phyloP scores from a whole-genome alignment of 2,329 filamentous ascomycete species.

The Byssoonygena ceratinophila region DNA sequence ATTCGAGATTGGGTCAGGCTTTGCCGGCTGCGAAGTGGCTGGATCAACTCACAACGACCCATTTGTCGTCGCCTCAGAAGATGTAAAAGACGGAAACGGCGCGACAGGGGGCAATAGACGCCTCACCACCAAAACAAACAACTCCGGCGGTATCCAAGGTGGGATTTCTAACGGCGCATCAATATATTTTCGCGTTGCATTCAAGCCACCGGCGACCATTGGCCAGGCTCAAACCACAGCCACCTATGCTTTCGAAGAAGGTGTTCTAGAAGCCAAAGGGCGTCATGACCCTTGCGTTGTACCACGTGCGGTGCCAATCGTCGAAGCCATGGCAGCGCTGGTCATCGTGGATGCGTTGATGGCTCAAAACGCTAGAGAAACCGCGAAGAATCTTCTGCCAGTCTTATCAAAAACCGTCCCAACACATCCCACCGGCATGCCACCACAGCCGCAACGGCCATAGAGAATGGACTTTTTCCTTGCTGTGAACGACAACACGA shows the following conservation, averaged over 20 bases:
- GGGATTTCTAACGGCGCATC: conserved; percentile 88
- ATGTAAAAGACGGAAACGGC: conserved; percentile 24
- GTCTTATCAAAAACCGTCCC: conserved; percentile 30
- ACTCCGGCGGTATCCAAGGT: conserved; percentile 88
- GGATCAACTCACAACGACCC: conserved; percentile 89
- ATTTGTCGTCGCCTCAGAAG: conserved; percentile 53
- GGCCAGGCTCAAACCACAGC: conserved; percentile 76
- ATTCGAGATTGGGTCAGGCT: conserved; percentile 91
- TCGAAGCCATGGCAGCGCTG: conserved; percentile 79
- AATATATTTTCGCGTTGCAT: conserved; percentile 89
- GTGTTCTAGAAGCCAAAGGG: conserved; percentile 79
- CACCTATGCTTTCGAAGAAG: conserved; percentile 64
- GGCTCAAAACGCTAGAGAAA: conserved; percentile 60
- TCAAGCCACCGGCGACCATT: conserved; percentile 93
- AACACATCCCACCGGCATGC: conserved; percentile 24
- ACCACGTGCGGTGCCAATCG: conserved; percentile 61
- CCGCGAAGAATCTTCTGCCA: conserved; percentile 39
- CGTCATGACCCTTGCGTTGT: conserved; percentile 91
- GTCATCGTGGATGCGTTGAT: conserved; percentile 79
- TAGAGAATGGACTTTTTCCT: neutral
- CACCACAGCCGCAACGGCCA: neutral
- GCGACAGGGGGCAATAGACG: conserved; percentile 36
- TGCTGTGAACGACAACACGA: too few species aligned
- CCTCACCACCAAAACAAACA: conserved; percentile 83
- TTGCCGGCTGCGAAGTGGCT: conserved; percentile 72